phyloP scores from a whole-genome alignment of 371 early-diverging fungal genomes.

The Apophysomyces trapeziformis region DNA sequence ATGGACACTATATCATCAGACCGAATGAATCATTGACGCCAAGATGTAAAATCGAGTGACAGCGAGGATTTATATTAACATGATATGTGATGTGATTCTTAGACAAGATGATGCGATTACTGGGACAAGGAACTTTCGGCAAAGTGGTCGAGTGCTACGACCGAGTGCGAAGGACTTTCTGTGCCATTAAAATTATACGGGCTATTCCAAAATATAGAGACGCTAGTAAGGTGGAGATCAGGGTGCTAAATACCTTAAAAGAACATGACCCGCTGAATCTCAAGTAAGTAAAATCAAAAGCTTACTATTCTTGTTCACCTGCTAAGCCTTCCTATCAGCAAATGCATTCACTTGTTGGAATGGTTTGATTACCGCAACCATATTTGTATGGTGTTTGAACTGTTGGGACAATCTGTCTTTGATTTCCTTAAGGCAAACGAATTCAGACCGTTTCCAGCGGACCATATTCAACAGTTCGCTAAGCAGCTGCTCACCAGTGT shows the following conservation, averaged over 20 bases:
- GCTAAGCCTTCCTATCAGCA: slow-evolving; percentile 32
- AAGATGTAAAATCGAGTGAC: background rate
- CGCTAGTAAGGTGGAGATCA: slow-evolving; percentile 81
- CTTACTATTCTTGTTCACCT: background rate
- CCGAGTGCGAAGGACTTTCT: slow-evolving; percentile 57
- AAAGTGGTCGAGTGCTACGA: slow-evolving; percentile 93
- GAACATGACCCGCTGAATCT: slow-evolving; percentile 69
- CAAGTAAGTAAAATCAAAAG: slow-evolving; percentile 49
- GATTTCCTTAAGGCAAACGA: slow-evolving; percentile 93
- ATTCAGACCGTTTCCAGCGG: slow-evolving; percentile 87
- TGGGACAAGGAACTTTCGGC: slow-evolving; percentile 98
- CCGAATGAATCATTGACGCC: slow-evolving; percentile 73
- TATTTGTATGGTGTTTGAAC: slow-evolving; percentile 97
- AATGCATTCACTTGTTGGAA: slow-evolving; percentile 79
- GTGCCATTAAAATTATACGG: slow-evolving; percentile 84
- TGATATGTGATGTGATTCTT: slow-evolving; percentile 11
- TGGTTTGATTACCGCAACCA: slow-evolving; percentile 90
- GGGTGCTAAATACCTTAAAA: slow-evolving; percentile 75
- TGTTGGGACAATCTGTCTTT: slow-evolving; percentile 86
- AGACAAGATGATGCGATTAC: slow-evolving; percentile 81
- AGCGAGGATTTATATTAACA: background rate
- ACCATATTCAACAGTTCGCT: slow-evolving; percentile 87
- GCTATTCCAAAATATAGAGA: slow-evolving; percentile 89
- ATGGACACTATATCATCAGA: slow-evolving; percentile 89
- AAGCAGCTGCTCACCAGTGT: slow-evolving; percentile 78